phyloP scores from a whole-genome alignment of 345 rosid genomes.

The Aquilaria sinensis region DNA sequence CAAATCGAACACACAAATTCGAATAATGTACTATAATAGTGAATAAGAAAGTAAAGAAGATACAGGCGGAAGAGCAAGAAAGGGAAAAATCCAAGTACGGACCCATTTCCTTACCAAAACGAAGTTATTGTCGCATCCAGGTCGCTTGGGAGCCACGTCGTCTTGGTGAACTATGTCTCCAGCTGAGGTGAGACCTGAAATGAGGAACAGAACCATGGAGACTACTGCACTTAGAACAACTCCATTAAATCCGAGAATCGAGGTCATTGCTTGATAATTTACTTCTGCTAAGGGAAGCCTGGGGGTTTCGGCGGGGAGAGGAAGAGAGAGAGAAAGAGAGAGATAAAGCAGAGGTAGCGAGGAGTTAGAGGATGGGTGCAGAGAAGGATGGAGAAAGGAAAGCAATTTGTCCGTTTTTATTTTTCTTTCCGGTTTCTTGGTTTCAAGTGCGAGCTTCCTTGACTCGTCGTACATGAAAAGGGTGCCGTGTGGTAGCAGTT shows the following conservation, averaged over 20 bases:
- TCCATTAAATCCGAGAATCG: conserved; percentile 12
- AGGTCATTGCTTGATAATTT: not conserved
- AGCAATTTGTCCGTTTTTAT: not conserved
- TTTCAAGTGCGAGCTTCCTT: not conserved
- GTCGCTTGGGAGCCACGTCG: conserved; percentile 57
- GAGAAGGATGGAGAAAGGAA: not conserved
- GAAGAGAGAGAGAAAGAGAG: conserved; percentile 9
- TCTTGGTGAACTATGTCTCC: conserved; percentile 96
- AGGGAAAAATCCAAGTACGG: not conserved
- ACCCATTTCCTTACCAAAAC: conserved; percentile 48
- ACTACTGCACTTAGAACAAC: conserved; percentile 9
- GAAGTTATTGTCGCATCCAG: conserved; percentile 91
- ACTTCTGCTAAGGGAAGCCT: not conserved
- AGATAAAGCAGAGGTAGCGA: not conserved
- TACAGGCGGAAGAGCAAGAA: not conserved
- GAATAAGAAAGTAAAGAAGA: not conserved
- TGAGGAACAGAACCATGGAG: conserved; percentile 22
- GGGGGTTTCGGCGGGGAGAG: conserved; percentile 11
- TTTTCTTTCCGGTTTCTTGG: not conserved
- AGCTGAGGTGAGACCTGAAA: conserved; percentile 34
- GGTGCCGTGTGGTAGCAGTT: conserved; percentile 30
- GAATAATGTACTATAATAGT: too few relatives aligned
- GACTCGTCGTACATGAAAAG: conserved; percentile 15
- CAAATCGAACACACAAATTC: too few relatives aligned
- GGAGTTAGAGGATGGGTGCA: not conserved